Conservation (phyloP, 1,284 basidiomycete species). For the Leccinum subspadiceum region DNA sequence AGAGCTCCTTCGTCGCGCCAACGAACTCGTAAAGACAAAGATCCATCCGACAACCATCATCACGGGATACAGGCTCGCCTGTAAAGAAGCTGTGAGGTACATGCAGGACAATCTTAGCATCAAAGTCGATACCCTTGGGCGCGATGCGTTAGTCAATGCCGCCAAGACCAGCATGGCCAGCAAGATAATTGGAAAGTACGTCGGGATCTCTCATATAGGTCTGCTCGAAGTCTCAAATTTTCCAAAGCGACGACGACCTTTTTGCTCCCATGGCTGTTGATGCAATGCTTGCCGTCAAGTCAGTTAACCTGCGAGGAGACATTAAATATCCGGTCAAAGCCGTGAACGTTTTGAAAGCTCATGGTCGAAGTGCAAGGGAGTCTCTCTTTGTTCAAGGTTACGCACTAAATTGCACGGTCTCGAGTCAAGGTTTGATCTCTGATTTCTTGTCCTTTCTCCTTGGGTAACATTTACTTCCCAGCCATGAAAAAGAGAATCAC, state of each 20-base stretch:
- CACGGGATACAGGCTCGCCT: conserved; percentile 96
- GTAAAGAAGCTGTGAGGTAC: conserved; percentile 96
- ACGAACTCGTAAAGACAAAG: conserved; percentile 97
- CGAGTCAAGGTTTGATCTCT: conserved; percentile 79
- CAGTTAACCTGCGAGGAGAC: conserved; percentile 92
- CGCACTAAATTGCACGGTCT: conserved; percentile 98
- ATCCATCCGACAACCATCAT: conserved; percentile 99
- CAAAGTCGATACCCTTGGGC: conserved; percentile 90
- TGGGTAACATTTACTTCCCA: conserved; percentile 32
- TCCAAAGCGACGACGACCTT: conserved; percentile 88
- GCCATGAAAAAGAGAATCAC: conserved; percentile 97
- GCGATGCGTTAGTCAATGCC: conserved; percentile 92
- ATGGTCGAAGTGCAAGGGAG: conserved; percentile 94
- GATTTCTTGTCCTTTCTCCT: background rate
- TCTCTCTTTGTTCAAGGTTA: conserved; percentile 96
- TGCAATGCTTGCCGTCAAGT: conserved; percentile 97
- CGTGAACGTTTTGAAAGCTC: conserved; percentile 98
- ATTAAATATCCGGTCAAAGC: conserved; percentile 99
- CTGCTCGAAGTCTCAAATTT: conserved; percentile 7
- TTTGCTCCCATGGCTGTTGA: conserved; percentile 99
- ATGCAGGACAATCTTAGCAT: conserved; percentile 97
- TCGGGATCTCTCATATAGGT: conserved; percentile 4
- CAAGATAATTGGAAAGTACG: conserved; percentile 94
- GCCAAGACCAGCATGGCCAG: conserved; percentile 99
- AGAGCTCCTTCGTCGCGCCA: conserved; percentile 92